Evolutionary conservation across 2,329 filamentous ascomycete species (phyloP).

Genomic region (Paraphaeosphaeria sporulosa): DNA sequence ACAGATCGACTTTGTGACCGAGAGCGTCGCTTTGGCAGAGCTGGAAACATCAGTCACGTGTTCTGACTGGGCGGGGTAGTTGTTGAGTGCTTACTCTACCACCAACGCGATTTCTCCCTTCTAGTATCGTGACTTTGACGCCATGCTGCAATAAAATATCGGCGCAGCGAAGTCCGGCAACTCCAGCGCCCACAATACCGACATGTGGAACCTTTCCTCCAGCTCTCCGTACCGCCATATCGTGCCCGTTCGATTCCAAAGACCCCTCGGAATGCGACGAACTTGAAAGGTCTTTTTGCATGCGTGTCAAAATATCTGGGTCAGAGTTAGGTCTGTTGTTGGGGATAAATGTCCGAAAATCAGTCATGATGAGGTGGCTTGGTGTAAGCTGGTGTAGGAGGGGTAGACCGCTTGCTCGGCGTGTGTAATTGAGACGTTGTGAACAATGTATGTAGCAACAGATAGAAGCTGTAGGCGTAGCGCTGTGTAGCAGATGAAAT

Average conservation of each 20-base stretch:
- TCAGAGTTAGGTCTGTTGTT: slow-evolving; percentile 26
- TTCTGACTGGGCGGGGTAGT: slow-evolving; percentile 25
- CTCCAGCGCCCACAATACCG: slow-evolving; percentile 73
- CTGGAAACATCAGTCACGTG: slow-evolving; percentile 39
- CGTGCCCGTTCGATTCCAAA: slow-evolving; percentile 26
- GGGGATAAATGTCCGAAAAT: slow-evolving; percentile 37
- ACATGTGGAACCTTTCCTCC: slow-evolving; percentile 60
- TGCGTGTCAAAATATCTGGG: slow-evolving; percentile 34
- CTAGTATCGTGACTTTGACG: slow-evolving; percentile 72
- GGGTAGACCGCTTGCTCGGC: neutral
- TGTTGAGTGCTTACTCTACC: slow-evolving; percentile 61
- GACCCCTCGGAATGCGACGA: slow-evolving; percentile 36
- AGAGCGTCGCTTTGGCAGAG: slow-evolving; percentile 58
- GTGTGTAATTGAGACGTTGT: neutral
- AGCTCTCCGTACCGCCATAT: slow-evolving; percentile 33
- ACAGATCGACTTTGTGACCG: slow-evolving; percentile 65
- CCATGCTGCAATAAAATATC: slow-evolving; percentile 71
- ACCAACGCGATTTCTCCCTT: slow-evolving; percentile 72
- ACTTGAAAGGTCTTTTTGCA: slow-evolving; percentile 44
- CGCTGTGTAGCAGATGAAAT: slow-evolving; percentile 9
- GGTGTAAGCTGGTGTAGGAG: slow-evolving; percentile 15
- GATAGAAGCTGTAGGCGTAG: neutral
- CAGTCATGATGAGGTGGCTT: slow-evolving; percentile 27
- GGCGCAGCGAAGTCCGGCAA: slow-evolving; percentile 75
- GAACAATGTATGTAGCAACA: neutral